A percentile compares a stretch with the other conserved stretches of the same genome.
These are phyloP conservation scores for Acidiella bohemica DNA, from an alignment of 495 filamentous ascomycete genomes.

Conservation along the genomic window DNA sequence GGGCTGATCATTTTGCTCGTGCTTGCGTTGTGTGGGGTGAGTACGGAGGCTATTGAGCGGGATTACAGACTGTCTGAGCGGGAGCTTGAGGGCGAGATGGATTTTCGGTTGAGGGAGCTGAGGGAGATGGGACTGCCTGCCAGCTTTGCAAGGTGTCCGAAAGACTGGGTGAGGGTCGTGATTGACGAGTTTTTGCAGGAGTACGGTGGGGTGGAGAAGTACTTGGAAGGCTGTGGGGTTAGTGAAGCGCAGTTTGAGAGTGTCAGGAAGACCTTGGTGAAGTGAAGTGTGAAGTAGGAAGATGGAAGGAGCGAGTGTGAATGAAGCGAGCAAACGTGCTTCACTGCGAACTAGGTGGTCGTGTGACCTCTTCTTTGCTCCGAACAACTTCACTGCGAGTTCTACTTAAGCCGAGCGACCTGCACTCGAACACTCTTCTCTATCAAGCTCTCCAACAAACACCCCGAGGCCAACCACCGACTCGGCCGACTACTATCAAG, in stretches of 20 bases:
- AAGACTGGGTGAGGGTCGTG: conserved; percentile 40
- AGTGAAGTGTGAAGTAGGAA: too few relatives aligned
- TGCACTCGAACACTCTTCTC: too few relatives aligned
- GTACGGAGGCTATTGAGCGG: conserved; percentile 40
- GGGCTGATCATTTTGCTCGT: conserved; percentile 56
- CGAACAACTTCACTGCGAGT: too few relatives aligned
- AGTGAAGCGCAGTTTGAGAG: conserved; percentile 21
- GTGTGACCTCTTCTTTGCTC: too few relatives aligned
- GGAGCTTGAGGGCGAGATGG: conserved; percentile 46
- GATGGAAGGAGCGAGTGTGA: too few relatives aligned
- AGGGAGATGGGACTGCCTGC: conserved; percentile 50
- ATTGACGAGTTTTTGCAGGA: conserved; percentile 36
- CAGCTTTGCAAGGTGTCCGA: conserved; percentile 51
- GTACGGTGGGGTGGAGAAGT: conserved; percentile 50
- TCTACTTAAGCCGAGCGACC: too few relatives aligned
- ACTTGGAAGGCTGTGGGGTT: conserved; percentile 48
- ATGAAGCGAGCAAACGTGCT: too few relatives aligned
- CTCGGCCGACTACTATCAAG: too few relatives aligned
- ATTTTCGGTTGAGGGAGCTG: conserved; percentile 54
- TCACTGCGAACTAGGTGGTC: too few relatives aligned
- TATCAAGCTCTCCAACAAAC: too few relatives aligned
- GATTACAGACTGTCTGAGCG: conserved; percentile 54
- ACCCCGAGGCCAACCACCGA: too few relatives aligned
- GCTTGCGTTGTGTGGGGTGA: conserved; percentile 45
- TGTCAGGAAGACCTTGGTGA: too few relatives aligned